Evolutionary conservation across 1,139 yeast genomes (phyloP), one percentile per base, ranked within the genome.

Genomic region (Wickerhamomyces sp.): DNA sequence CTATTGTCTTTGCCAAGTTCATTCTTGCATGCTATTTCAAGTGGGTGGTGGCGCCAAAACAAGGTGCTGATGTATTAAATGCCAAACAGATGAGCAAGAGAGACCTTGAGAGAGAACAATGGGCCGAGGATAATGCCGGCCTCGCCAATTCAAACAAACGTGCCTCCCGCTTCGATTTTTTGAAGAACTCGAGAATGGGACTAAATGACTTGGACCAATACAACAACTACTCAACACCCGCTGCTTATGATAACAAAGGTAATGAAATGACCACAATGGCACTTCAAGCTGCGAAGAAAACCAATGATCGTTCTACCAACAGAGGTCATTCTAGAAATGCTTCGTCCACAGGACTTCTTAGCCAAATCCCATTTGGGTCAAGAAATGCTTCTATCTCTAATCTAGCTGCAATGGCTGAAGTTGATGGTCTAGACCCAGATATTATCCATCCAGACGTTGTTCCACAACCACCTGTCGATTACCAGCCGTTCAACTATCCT

Each of bases 401-500:
- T 17, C 37, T 51, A 33, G 23, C 44, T 20, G 44, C 43, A 3
- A 34, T 42, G 39, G 23, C 32, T n/a, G 48, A 42, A 13, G 60
- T 72, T 16, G 65, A 63, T 32, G 70, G 78, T n/a, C 64, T 84
- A 45, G 77, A 82, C 23, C 76, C 86, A 9, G 82, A 80, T 43
- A 64, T 84, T 18, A 81, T 89, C 36, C 93, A 76, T 47, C 77
- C 83, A 1, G 79, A 78, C 51, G 80, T 71, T 36, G 75, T 81
- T 16, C 77, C 94, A 3, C 97, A 89, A 59, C 97, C 97, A 4
- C 95, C 95, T 2, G 74, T 79, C 15, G 86, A 75, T 46, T 88
- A 78, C 62, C 89, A 83, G 63, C 97, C 97, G 7, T 87, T 72
- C 61, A 87, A 83, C 1, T 86, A 68, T 55, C 98, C 97, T 10